Conservation (phyloP, 2,329 filamentous ascomycete genomes). For the Ilyonectria sp. region DNA sequence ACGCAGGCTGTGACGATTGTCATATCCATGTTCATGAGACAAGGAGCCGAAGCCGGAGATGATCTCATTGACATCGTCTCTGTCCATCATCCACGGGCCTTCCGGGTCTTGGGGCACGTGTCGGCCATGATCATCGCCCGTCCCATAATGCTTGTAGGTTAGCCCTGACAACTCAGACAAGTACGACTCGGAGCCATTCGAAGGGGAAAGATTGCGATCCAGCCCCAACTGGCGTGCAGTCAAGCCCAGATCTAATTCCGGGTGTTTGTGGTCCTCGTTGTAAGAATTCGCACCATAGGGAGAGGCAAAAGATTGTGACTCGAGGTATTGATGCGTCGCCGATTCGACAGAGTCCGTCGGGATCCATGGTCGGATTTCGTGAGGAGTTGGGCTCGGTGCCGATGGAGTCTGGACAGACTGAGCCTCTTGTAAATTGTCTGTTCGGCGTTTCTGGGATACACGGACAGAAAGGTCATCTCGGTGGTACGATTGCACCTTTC, state of each 20-base stretch:
- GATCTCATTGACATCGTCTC: constrained; percentile 17
- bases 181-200: constrained; percentile 1
- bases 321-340: constrained; percentile 17
- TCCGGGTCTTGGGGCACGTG: not conserved
- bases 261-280: not conserved
- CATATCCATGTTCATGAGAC: constrained; percentile 5
- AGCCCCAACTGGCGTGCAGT: not conserved
- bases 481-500: not conserved
- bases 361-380: constrained; percentile 48
- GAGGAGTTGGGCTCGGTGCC: constrained; percentile 53
- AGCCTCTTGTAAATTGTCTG: constrained; percentile 2
- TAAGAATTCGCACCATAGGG: not conserved
- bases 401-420: constrained; percentile 51
- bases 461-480: constrained; percentile 11
- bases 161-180: not conserved
- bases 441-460: constrained; percentile 12
- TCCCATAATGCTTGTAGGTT: constrained; percentile 1
- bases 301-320: constrained; percentile 5
- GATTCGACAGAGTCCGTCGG: not conserved
- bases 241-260: not conserved
- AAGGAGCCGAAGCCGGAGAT: constrained; percentile 16
- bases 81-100: not conserved
- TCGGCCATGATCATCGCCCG: not conserved
- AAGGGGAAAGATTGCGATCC: not conserved
- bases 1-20: constrained; percentile 38